phyloP scores from a whole-genome alignment of 2,329 filamentous ascomycete species.

The Cladosporium sp. region DNA sequence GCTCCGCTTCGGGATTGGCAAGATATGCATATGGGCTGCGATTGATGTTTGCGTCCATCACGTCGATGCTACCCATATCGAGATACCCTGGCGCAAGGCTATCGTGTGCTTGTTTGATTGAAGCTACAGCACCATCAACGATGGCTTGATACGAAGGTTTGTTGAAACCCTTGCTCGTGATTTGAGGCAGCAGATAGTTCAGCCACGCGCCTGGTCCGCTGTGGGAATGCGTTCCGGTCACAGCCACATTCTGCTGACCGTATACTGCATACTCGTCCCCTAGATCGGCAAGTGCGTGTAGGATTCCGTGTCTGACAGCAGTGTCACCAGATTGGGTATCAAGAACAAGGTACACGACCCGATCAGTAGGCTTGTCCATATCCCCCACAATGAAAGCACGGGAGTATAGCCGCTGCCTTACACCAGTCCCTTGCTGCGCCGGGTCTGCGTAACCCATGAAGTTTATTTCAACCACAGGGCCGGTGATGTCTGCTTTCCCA shows the following conservation, averaged over 20 bases:
- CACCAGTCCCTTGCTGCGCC: conserved; percentile 72
- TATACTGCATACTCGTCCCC: conserved; percentile 71
- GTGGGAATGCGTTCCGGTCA: conserved; percentile 91
- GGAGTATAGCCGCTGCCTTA: conserved; percentile 82
- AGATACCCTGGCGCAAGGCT: conserved; percentile 64
- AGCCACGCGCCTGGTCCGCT: conserved; percentile 87
- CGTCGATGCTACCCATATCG: conserved; percentile 61
- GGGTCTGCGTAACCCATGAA: conserved; percentile 87
- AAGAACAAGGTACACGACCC: conserved; percentile 80
- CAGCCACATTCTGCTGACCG: conserved; percentile 71
- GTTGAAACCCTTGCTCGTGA: conserved; percentile 81
- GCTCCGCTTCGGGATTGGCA: conserved; percentile 72
- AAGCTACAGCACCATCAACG: conserved; percentile 75
- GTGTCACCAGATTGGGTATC: conserved; percentile 87
- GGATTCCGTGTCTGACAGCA: conserved; percentile 77
- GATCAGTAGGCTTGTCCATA: conserved; percentile 57
- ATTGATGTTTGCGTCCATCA: conserved; percentile 77
- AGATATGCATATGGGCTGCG: conserved; percentile 83
- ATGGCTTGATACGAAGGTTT: conserved; percentile 83
- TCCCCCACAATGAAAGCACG: conserved; percentile 82
- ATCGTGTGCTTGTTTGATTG: conserved; percentile 74
- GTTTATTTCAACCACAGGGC: conserved; percentile 82
- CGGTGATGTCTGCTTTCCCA: conserved; percentile 67
- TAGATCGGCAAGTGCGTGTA: conserved; percentile 63
- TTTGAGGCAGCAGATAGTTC: conserved; percentile 88